Percentiles rank a stretch among this genome's conserved stretches.
Evolutionary conservation across 2,329 filamentous ascomycete species (phyloP).

Genomic region (Epichloe brachyelytri): DNA sequence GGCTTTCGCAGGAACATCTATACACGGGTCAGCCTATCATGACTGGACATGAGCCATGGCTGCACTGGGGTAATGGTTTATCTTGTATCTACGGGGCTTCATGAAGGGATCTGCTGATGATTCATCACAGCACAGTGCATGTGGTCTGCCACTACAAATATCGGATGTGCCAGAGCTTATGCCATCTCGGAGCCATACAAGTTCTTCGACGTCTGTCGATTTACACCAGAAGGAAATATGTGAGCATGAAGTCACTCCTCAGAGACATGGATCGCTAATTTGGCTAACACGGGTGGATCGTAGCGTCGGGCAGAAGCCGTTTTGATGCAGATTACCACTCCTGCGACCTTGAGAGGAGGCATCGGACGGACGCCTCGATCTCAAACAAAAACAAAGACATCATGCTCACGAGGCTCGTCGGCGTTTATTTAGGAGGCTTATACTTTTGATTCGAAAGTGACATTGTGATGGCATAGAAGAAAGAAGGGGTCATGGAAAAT

Average conservation of each 20-base stretch:
- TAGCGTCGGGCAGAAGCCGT: conserved; percentile 19
- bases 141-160: conserved; percentile 20
- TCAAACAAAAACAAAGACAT: conserved; percentile 12
- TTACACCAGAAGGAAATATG: conserved; percentile 23
- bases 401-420: not conserved
- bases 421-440: no score
- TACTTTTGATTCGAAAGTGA: not conserved
- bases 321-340: not conserved
- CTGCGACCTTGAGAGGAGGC: not conserved
- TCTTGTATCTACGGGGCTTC: not conserved
- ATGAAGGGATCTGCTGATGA: not conserved
- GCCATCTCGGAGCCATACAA: conserved; percentile 20
- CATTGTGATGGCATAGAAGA: not conserved
- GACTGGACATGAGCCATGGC: conserved; percentile 21
- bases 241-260: conserved; percentile 10
- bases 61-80: conserved; percentile 22
- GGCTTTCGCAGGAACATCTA: conserved; percentile 18
- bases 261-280: not conserved
- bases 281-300: not conserved
- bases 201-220: conserved; percentile 22
- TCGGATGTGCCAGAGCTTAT: conserved; percentile 22
- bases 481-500: not conserved
- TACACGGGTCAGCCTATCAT: conserved; percentile 19
- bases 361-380: no score
- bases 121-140: conserved; percentile 20